These are phyloP conservation scores for Sclerotinia sclerotiorum DNA, from an alignment of 2,329 filamentous ascomycete genomes.

Conservation along the genomic window DNA sequence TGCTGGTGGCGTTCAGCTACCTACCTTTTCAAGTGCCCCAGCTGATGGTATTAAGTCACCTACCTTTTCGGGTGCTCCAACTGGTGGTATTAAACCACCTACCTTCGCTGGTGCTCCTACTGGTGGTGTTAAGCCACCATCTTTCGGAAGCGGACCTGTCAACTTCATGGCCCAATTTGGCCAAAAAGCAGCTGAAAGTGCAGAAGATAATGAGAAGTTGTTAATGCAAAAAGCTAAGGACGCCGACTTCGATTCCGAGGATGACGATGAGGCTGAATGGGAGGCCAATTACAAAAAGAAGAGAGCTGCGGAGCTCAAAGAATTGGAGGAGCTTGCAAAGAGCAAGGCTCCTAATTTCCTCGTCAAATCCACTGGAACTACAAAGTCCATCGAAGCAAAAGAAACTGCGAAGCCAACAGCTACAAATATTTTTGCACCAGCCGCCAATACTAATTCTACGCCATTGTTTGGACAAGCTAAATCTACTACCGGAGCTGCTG, in stretches of 20 bases:
- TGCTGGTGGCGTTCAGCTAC: slow-evolving; percentile 4
- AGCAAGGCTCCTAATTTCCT: slow-evolving; percentile 29
- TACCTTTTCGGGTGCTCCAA: slow-evolving; percentile 6
- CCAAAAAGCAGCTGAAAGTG: slow-evolving; percentile 28
- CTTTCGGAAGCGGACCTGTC: slow-evolving; percentile 30
- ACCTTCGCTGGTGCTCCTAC: slow-evolving; percentile 9
- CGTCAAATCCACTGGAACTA: slow-evolving; percentile 15
- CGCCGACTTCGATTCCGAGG: slow-evolving; percentile 38
- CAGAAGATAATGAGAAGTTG: slow-evolving; percentile 32
- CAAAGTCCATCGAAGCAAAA: slow-evolving; percentile 7
- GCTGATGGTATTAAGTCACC: slow-evolving; percentile 13
- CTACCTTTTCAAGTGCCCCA: slow-evolving; percentile 3
- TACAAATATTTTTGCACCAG: neutral
- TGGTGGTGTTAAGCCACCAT: slow-evolving; percentile 33
- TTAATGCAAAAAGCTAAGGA: slow-evolving; percentile 36
- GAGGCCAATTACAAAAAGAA: slow-evolving; percentile 32
- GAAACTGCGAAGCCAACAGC: slow-evolving; percentile 16
- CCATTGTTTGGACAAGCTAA: slow-evolving; percentile 41
- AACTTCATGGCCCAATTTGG: slow-evolving; percentile 37
- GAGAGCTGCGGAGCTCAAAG: slow-evolving; percentile 28
- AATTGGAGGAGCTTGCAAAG: slow-evolving; percentile 30
- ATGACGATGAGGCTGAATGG: slow-evolving; percentile 37
- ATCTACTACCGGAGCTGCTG: slow-evolving; percentile 41
- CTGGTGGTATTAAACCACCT: slow-evolving; percentile 29
- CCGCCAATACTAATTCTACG: slow-evolving; percentile 19